phyloP scores from a whole-genome alignment of 1,284 basidiomycete genomes.

The Tilletia horrida region DNA sequence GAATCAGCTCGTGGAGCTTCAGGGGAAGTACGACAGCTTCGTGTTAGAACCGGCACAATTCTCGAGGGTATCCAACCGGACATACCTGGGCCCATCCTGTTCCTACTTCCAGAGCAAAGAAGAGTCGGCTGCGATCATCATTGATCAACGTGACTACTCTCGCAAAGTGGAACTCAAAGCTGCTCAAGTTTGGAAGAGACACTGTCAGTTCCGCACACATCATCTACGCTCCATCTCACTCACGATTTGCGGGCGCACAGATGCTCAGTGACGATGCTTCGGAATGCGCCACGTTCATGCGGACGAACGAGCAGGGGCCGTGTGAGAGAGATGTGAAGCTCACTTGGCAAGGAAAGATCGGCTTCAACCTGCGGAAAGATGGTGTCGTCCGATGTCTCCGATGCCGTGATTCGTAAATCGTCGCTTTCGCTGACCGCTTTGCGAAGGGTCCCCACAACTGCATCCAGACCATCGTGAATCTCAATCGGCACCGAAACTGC shows the following conservation, averaged over 20 bases:
- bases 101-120: constrained; percentile 10
- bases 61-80: not conserved
- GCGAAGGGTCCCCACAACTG: too few species aligned
- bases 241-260: not conserved
- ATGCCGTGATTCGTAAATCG: too few species aligned
- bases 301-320: constrained; percentile 33
- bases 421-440: too few species aligned
- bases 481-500: too few species aligned
- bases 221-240: not conserved
- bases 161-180: constrained; percentile 11
- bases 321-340: constrained; percentile 35
- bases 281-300: constrained; percentile 31
- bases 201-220: too few species aligned
- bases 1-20: not conserved
- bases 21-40: not conserved
- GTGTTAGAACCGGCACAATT: too few species aligned
- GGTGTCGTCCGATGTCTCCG: too few species aligned
- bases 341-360: not conserved
- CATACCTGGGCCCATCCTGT: constrained; percentile 1
- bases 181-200: not conserved
- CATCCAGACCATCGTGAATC: too few species aligned
- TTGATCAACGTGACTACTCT: not conserved
- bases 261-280: constrained; percentile 22
- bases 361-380: constrained; percentile 9
- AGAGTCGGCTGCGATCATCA: constrained; percentile 3